Conservation (phyloP, 164 flowering plant genomes). For the Chloranthus sessilifolius region DNA sequence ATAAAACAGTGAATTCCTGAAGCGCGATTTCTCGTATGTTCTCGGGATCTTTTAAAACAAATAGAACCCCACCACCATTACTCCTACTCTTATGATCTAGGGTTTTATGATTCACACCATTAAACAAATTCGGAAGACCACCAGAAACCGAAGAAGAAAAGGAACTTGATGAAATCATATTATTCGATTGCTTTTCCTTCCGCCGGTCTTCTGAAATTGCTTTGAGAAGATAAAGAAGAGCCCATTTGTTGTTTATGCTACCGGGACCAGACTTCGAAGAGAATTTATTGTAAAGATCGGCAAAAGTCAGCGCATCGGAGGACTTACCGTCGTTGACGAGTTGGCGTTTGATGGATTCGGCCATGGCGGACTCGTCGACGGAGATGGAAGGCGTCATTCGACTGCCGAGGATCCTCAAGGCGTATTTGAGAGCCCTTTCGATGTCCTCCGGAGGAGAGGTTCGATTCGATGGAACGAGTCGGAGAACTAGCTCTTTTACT, state of each 20-base stretch:
- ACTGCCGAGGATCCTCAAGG: conserved; percentile 69
- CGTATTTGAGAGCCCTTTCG: conserved; percentile 57
- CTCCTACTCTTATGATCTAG: conserved; percentile 19
- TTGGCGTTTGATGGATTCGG: conserved; percentile 84
- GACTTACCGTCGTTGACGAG: conserved; percentile 85
- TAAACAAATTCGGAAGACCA: conserved; percentile 45
- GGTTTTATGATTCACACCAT: conserved; percentile 16
- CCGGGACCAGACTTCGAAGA: conserved; percentile 66
- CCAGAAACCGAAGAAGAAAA: conserved; percentile 27
- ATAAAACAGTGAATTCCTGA: conserved; percentile 59
- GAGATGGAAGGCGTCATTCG: conserved; percentile 84
- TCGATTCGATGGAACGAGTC: conserved; percentile 31
- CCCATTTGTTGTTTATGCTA: conserved; percentile 70
- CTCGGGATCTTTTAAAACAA: conserved; percentile 69
- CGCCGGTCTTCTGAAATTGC: conserved; percentile 62
- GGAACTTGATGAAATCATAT: conserved; percentile 25
- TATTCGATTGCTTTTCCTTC: conserved; percentile 16
- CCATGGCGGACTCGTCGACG: conserved; percentile 73
- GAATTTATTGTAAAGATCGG: conserved; percentile 80
- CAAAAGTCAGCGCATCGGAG: conserved; percentile 76
- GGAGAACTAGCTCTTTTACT: conserved; percentile 70
- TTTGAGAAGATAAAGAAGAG: conserved; percentile 80
- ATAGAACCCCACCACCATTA: conserved; percentile 68
- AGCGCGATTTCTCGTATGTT: conserved; percentile 71
- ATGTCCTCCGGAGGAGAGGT: conserved; percentile 13